Percentiles rank a stretch among this genome's conserved stretches.
Evolutionary conservation across 2,329 filamentous ascomycete species (phyloP).

Genomic region (Hypoxylon sp.): DNA sequence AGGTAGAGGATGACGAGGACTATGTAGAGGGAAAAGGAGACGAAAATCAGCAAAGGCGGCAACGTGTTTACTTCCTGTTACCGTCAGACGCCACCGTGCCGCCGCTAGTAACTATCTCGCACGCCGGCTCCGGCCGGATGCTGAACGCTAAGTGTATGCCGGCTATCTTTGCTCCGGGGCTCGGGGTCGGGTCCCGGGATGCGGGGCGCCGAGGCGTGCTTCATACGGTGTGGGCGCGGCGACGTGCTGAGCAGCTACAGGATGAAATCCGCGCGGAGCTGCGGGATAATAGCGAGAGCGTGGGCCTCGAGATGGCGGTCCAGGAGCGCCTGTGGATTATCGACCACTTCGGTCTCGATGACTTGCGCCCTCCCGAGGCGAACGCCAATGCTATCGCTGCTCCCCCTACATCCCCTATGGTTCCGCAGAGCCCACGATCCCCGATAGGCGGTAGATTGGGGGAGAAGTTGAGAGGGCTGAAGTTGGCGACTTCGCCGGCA

Average conservation of each 20-base stretch:
- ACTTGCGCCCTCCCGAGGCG: constrained; percentile 54
- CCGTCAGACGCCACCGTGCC: constrained; percentile 81
- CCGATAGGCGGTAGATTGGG: constrained; percentile 78
- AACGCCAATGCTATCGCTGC: constrained; percentile 45
- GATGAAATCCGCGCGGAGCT: constrained; percentile 83
- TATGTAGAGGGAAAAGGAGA: constrained; percentile 39
- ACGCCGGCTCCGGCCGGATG: constrained; percentile 56
- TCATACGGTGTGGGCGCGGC: constrained; percentile 92
- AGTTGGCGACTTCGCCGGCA: constrained; percentile 79
- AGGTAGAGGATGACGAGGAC: constrained; percentile 44
- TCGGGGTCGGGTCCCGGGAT: constrained; percentile 75
- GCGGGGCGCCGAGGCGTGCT: constrained; percentile 84
- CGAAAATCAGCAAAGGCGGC: constrained; percentile 61
- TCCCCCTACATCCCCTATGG: constrained; percentile 55
- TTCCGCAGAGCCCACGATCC: constrained; percentile 70
- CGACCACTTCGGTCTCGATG: constrained; percentile 78
- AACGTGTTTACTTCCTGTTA: constrained; percentile 85
- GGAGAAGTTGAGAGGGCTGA: constrained; percentile 85
- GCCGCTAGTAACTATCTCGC: constrained; percentile 76
- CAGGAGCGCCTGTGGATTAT: constrained; percentile 90
- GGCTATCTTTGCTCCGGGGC: constrained; percentile 84
- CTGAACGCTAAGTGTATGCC: constrained; percentile 83
- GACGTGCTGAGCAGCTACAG: constrained; percentile 80
- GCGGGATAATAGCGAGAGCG: constrained; percentile 81
- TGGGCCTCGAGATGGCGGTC: constrained; percentile 86